Evolutionary conservation across 2,329 filamentous ascomycete genomes (phyloP).

Genomic region (Plenodomus lindquistii): DNA sequence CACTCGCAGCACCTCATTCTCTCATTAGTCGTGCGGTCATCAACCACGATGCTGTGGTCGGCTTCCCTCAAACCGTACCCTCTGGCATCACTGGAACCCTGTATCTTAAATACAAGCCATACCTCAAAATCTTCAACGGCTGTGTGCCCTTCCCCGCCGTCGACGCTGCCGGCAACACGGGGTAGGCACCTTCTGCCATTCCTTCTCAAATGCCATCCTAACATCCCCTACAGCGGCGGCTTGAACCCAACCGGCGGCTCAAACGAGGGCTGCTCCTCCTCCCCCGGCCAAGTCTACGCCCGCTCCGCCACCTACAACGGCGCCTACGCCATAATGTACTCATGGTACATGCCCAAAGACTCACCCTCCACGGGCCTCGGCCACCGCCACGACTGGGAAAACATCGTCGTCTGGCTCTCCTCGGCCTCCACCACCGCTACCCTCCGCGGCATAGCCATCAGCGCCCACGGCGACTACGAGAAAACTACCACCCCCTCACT

Average conservation of each 20-base stretch:
- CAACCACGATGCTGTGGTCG: conserved; percentile 53
- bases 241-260: conserved; percentile 47
- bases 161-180: conserved; percentile 60
- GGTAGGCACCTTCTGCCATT: conserved; percentile 47
- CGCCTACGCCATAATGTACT: conserved; percentile 56
- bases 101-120: conserved; percentile 61
- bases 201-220: neutral
- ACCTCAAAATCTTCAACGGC: conserved; percentile 59
- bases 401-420: conserved; percentile 57
- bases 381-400: conserved; percentile 62
- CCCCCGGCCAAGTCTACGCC: conserved; percentile 57
- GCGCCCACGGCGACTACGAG: conserved; percentile 54
- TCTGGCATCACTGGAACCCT: conserved; percentile 51
- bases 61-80: conserved; percentile 59
- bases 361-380: conserved; percentile 50
- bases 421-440: conserved; percentile 45
- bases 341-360: conserved; percentile 59
- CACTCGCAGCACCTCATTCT: conserved; percentile 27
- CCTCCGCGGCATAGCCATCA: conserved; percentile 56
- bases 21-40: conserved; percentile 50
- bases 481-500: conserved; percentile 41
- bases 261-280: conserved; percentile 48
- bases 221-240: conserved; percentile 44
- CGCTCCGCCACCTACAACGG: conserved; percentile 48
- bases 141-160: conserved; percentile 68